These are phyloP conservation scores for Cinnamomum micranthum DNA, from an alignment of 164 flowering plant genomes.

Conservation along the genomic window DNA sequence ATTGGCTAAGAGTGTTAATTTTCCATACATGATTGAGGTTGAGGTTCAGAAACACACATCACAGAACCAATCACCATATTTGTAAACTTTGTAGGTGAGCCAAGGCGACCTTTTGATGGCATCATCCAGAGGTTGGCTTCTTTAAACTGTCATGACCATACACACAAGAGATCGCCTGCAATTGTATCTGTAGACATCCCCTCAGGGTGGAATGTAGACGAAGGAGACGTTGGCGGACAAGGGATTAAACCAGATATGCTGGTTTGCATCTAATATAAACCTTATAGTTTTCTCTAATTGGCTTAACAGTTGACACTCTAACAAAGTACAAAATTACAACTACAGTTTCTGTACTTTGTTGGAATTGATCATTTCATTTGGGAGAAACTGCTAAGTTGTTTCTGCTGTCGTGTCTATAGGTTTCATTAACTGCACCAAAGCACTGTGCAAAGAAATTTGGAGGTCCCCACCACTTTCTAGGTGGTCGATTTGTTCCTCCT, in stretches of 20 bases:
- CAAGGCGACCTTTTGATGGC: constrained; percentile 90
- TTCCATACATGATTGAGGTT: not conserved
- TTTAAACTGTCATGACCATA: constrained; percentile 27
- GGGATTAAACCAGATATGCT: constrained; percentile 65
- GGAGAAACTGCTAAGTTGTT: not conserved
- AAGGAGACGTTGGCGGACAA: constrained; percentile 61
- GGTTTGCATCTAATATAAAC: constrained; percentile 41
- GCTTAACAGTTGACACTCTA: not conserved
- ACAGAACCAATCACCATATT: not conserved
- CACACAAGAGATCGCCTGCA: constrained; percentile 35
- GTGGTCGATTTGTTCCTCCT: constrained; percentile 95
- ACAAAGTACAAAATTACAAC: not conserved
- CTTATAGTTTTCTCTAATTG: not conserved
- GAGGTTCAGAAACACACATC: too few relatives aligned
- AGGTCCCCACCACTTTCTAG: constrained; percentile 94
- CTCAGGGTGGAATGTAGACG: constrained; percentile 99
- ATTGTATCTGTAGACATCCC: constrained; percentile 89
- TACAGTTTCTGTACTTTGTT: not conserved
- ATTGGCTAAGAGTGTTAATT: not conserved
- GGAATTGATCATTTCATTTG: not conserved
- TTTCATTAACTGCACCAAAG: constrained; percentile 95
- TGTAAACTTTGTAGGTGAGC: constrained; percentile 47
- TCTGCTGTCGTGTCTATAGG: constrained; percentile 32
- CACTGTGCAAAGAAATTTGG: constrained; percentile 76
- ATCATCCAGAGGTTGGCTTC: constrained; percentile 53